Evolutionary conservation across 495 filamentous ascomycete genomes (phyloP), one percentile per base, ranked within the genome.

Genomic region (Talaromyces stipitatus): DNA sequence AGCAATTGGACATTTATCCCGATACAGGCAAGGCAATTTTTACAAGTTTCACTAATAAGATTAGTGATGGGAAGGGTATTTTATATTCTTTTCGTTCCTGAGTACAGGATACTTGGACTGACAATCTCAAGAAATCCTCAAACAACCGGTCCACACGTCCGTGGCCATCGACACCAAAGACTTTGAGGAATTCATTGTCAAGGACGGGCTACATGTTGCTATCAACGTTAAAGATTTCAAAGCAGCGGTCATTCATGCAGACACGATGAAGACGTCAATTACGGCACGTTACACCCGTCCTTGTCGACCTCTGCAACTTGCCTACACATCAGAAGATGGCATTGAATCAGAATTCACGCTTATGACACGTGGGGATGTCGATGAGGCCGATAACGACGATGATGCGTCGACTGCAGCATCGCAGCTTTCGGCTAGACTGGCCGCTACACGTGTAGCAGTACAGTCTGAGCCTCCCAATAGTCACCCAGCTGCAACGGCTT

Each of bases 171-270:
- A 95, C 62, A 88, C 84, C 57, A 78, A 83, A 43, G 92, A 97
- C 62, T 98, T 97, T 65, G 86, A 92, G 27, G 78, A 87, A 16
- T 95, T 92, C 61, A 64, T 79, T 1, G 88, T 90, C 23, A 82
- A 91, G 63, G 85, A 91, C 43, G 81, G 85, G 54, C 76, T 96
- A 29, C 92, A 96, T 62, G 86, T 97, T 57, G 85, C 88, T 54
- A 91, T 97, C 63, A 89, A 83, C 65, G 82, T 97, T 57, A 97
- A 96, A 71, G 94, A 98, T 69, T 96, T 97, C 74, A 89, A 91
- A 68, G 86, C 94, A 20, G 89, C 94, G 33, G 83, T 95, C 29
- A 76, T 81, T 11, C 92, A 97, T 71, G 95, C 94, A 10, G 87
- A 89, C 47, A 84, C 86, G 11, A 78, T 87, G 22, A 85, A 85